Base-by-base conservation (phyloP, 2,329 filamentous ascomycete genomes). In the Leptographium radiaticola region DNA sequence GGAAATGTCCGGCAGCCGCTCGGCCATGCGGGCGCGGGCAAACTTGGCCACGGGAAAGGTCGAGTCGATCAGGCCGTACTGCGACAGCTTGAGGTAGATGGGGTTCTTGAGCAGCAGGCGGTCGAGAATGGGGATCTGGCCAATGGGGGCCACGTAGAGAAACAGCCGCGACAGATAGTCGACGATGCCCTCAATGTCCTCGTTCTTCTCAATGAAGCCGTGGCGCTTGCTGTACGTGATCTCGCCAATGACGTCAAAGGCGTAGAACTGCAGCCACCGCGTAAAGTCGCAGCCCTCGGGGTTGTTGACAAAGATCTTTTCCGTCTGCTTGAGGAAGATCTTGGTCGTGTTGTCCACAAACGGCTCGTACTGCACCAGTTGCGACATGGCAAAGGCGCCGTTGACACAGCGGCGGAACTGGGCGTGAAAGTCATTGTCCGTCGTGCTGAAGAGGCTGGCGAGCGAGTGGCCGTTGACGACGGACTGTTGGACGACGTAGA, bases 161-260 rank as follows among this genome's bases (percentile, higher is more conserved):
- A 89, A 82, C 38, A 88, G 73, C 36, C 73, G 75, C 6, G 71
- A 72, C 1, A 88, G 66, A 61, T 86, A 86, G 0, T 66, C 70
- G 6, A 89, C 76, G 51, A 89, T 89, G 0, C 84, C 84, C 57
- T 87, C 84, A 13, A 90, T 80, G 58, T 90, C 87, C 62, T 83
- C 75, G 51, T 87, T 83, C 63, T 78, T 76, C 65, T 90, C 85
- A 2, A 90, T 69, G 59, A 90, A 90, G 0, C 87, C 87, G 55
- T 89, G 76, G 0, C 84, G 75, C 64, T 87, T 87, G 64, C 80
- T 82, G 68, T 87, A 89, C 0, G 85, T 89, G 62, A 89, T 78
- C 57, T 87, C 82, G 7, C 85, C 85, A 57, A 89, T 89, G 15
- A 89, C 86, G 63, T 90, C 87, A 62, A 90, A 90, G 0, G 87